Base-by-base conservation (phyloP, 2,329 filamentous ascomycete species). In the Fusarium clavum region DNA sequence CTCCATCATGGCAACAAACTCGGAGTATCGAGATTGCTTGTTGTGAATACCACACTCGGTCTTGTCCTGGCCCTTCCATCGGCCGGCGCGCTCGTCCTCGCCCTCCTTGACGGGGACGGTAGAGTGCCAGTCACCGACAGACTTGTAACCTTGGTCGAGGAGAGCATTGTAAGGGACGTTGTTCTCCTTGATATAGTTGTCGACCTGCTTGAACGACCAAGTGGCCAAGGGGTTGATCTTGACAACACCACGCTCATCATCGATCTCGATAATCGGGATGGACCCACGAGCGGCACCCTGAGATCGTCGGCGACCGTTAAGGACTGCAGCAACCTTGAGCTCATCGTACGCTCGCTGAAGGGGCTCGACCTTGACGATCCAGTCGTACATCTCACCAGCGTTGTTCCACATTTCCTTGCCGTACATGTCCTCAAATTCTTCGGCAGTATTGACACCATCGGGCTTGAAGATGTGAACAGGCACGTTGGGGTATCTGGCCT, bases 31-130 rank as follows among this genome's bases (percentile, higher is more conserved):
- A 62, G 93, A 97, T 81, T 94, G 91, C 82, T 96, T 97, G 86
- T 98, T 98, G 88, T 99, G 96, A 78, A 99, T 98, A 49, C 96
- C 96, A 81, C 96, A 99, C 85, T 99, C 96, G 18, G 94, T 97
- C 91, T 99, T 99, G 77, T 87, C 84, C 81, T 94, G 92, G 67
- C 96, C 96, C 87, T 97, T 98, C 96, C 96, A 99, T 73, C 96
- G 91, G 62, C 96, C 96, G 11, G 96, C 92, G 54, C 96, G 91
- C 88, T 99, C 96, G 77, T 98, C 96, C 83, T 99, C 96, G 71
- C 93, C 93, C 63, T 95, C 94, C 69, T 87, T 90, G 66, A 98
- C 94, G 14, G 96, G 94, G 74, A 90, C 91, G 6, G 96, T 99
- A 53, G 94, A 97, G 86, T 99, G 96, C 93, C 94, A 98, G 85